Base-by-base conservation (phyloP, 768 basidiomycete genomes). In the Leccinum broughii region DNA sequence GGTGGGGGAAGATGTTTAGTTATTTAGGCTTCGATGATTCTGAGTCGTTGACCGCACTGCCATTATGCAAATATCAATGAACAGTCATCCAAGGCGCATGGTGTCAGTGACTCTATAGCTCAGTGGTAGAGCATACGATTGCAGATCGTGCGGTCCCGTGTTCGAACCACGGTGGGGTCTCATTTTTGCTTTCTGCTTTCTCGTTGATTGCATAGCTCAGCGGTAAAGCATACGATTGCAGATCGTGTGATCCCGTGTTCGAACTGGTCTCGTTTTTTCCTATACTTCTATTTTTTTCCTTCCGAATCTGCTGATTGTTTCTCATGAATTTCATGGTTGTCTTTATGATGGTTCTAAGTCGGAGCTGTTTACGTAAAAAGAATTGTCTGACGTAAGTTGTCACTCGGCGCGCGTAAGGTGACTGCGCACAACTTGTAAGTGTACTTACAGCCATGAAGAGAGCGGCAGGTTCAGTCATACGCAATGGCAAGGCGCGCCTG, bases 181-280 rank as follows among this genome's bases (percentile, higher is more conserved):
- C 8, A 3, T 62, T 72, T 68, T 72, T 69, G 22, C 73, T 69
- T 24, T 41, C 55, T 55, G 7, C 46, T 17, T 32, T 49, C 5
- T 2, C 35, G 32, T 34, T 4, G 32, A 32, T 72, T 69, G 63
- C 52, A 73, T 74, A 76, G 72, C 72, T 74, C 72, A 81, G 80
- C 79, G 80, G 80, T 81, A 82, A 78, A 82, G 80, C 81, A 81
- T 76, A 74, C 81, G 81, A 81, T 81, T 82, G 80, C 81, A 83
- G 79, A 83, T 83, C 81, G 81, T 75, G 70, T 57, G 75, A 80
- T 79, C 80, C 75, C 80, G 81, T 82, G 81, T 83, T 82, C 81
- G 75, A 82, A 78, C 1, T 1, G 7, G 28, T 30, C 30, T 51
- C 55, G 55, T 11, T 11, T 13, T 32, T 51, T 5, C 2, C 28